phyloP scores from a whole-genome alignment of 371 early-diverging fungal genomes.

The Mortierella sp. region DNA sequence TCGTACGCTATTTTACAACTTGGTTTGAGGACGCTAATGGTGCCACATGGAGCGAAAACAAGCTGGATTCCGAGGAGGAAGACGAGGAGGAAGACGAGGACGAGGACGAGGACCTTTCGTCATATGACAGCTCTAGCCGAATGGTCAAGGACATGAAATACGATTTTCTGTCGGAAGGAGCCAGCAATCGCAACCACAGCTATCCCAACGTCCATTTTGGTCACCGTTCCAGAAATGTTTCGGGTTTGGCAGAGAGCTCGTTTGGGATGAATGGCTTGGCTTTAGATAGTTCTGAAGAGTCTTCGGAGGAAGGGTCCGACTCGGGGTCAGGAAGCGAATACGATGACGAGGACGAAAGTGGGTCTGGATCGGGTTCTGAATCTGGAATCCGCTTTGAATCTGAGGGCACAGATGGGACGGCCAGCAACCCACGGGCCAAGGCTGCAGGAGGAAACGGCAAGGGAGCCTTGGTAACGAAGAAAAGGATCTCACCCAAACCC shows the following conservation, averaged over 20 bases:
- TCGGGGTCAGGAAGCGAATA: conserved; percentile 54
- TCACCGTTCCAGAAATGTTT: conserved; percentile 33
- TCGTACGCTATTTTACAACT: conserved; percentile 94
- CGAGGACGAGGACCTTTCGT: conserved; percentile 26
- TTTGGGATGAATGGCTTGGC: conserved; percentile 57
- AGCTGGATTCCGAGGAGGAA: conserved; percentile 57
- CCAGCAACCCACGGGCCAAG: conserved; percentile 32
- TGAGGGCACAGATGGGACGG: conserved; percentile 16
- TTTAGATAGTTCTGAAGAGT: conserved; percentile 57
- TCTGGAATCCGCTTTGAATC: conserved; percentile 42
- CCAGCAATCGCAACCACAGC: conserved; percentile 60
- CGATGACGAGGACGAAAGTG: conserved; percentile 64
- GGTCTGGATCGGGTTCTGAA: conserved; percentile 58
- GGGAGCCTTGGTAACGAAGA: conserved; percentile 30
- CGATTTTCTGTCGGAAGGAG: conserved; percentile 63
- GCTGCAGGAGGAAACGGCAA: conserved; percentile 10
- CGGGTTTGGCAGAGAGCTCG: conserved; percentile 42
- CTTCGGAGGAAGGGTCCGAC: conserved; percentile 37
- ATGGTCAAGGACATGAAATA: conserved; percentile 63
- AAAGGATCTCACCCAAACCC: conserved; percentile 25
- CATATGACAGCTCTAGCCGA: conserved; percentile 17
- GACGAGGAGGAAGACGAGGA: conserved; percentile 59
- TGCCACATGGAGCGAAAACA: conserved; percentile 61
- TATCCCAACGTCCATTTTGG: conserved; percentile 63
- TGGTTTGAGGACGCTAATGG: conserved; percentile 87